These are phyloP conservation scores for Colletotrichum truncatum DNA, from an alignment of 2,329 filamentous ascomycete genomes.

Conservation along the genomic window DNA sequence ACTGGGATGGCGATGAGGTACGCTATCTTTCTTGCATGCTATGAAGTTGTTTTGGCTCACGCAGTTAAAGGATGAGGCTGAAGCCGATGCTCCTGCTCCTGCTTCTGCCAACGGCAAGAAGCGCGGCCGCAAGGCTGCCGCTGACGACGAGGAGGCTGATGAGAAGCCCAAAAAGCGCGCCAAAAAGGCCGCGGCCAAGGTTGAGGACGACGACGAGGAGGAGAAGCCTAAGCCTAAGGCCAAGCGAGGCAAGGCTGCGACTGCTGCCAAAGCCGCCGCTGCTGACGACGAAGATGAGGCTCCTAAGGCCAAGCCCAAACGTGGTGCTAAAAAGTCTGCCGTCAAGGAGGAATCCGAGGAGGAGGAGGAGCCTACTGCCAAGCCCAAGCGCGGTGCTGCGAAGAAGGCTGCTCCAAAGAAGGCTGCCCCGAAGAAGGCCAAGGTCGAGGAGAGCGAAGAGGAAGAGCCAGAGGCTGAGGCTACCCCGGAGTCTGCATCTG, in stretches of 20 bases:
- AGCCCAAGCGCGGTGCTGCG: slow-evolving; percentile 41
- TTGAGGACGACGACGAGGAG: slow-evolving; percentile 31
- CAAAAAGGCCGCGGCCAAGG: slow-evolving; percentile 37
- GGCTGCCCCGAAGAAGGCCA: slow-evolving; percentile 16
- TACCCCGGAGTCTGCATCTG: background rate
- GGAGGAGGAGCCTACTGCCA: slow-evolving; percentile 43
- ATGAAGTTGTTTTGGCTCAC: background rate
- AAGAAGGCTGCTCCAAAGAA: slow-evolving; percentile 34
- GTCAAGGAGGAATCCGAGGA: slow-evolving; percentile 22
- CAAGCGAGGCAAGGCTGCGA: slow-evolving; percentile 33
- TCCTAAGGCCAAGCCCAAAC: slow-evolving; percentile 32
- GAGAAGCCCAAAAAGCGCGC: slow-evolving; percentile 24
- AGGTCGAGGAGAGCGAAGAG: slow-evolving; percentile 28
- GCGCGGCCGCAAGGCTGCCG: slow-evolving; percentile 28
- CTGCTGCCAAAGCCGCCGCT: slow-evolving; percentile 30
- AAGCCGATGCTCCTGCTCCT: background rate
- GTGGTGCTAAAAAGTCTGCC: slow-evolving; percentile 18
- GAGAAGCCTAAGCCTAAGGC: slow-evolving; percentile 43
- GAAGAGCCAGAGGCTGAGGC: slow-evolving; percentile 31
- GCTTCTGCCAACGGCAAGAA: slow-evolving; percentile 30
- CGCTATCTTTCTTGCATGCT: background rate
- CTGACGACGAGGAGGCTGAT: slow-evolving; percentile 27
- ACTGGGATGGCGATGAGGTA: slow-evolving; percentile 33
- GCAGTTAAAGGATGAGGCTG: slow-evolving; percentile 39
- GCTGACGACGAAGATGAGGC: slow-evolving; percentile 35